phyloP scores from a whole-genome alignment of 371 early-diverging fungal genomes.

The Apophysomyces trapeziformis region DNA sequence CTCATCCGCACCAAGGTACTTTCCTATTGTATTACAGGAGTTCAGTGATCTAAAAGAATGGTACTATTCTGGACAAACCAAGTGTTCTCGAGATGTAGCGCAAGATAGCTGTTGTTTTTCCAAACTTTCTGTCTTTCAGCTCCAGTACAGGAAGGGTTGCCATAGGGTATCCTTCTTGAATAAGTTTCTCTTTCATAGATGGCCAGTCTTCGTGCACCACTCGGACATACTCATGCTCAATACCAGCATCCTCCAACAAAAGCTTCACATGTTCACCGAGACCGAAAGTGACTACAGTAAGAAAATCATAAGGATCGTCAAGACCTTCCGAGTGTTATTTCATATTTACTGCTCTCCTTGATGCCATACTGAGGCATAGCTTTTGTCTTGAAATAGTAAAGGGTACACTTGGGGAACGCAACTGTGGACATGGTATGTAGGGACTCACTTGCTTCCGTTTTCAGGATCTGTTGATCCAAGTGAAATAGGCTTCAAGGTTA shows the following conservation, averaged over 20 bases:
- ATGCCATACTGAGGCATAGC: no score
- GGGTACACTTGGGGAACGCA: no score
- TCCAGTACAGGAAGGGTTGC: constrained; percentile 32
- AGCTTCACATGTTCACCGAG: constrained; percentile 32
- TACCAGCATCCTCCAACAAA: constrained; percentile 33
- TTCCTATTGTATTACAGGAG: constrained; percentile 16
- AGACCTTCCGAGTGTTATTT: no score
- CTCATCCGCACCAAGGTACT: constrained; percentile 26
- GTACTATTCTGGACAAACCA: neutral
- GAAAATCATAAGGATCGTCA: no score
- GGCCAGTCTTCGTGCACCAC: constrained; percentile 17
- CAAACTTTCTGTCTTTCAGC: constrained; percentile 26
- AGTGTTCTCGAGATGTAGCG: constrained; percentile 30
- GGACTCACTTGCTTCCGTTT: no score
- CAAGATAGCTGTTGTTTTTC: constrained; percentile 27
- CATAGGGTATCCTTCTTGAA: constrained; percentile 1
- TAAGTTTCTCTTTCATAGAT: constrained; percentile 17
- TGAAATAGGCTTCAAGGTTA: no score
- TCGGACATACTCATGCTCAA: constrained; percentile 25
- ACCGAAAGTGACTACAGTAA: constrained; percentile 8
- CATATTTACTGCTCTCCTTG: no score
- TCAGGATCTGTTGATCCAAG: no score
- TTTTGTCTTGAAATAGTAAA: no score
- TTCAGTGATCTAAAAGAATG: neutral
- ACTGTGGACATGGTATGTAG: no score